Evolutionary conservation across 306 rosid species (phyloP).

Genomic region (Medicago ruthenica): DNA sequence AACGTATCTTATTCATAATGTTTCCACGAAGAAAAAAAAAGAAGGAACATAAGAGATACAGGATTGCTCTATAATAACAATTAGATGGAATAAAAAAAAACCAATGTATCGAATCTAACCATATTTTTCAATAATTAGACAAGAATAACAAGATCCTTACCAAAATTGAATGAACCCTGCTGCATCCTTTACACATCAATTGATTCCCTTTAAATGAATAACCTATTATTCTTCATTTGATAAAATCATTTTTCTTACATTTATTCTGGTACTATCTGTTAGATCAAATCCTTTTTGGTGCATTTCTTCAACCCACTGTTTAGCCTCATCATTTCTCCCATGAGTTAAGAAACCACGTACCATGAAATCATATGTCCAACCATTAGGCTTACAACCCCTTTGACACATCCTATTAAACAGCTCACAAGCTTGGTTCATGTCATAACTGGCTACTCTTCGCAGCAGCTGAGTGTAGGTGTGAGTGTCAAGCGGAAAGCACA

Average conservation of each 20-base stretch:
- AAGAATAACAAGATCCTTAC: slow-evolving; percentile 34
- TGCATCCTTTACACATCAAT: slow-evolving; percentile 35
- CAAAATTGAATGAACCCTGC: slow-evolving; percentile 49
- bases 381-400: slow-evolving; percentile 69
- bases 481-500: slow-evolving; percentile 68
- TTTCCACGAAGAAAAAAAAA: slow-evolving; percentile 36
- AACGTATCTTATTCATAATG: slow-evolving; percentile 42
- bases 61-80: slow-evolving; percentile 32
- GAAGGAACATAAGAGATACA: slow-evolving; percentile 20
- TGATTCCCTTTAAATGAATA: slow-evolving; percentile 32
- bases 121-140: slow-evolving; percentile 15
- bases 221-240: slow-evolving; percentile 35
- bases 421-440: slow-evolving; percentile 59
- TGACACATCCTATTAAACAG: slow-evolving; percentile 58
- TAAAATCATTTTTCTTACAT: slow-evolving; percentile 52
- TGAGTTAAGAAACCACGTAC: slow-evolving; percentile 58
- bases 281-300: slow-evolving; percentile 56
- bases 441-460: slow-evolving; percentile 49
- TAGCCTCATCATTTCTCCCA: slow-evolving; percentile 64
- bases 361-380: slow-evolving; percentile 69
- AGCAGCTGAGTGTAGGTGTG: slow-evolving; percentile 78
- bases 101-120: slow-evolving; percentile 36
- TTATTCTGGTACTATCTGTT: slow-evolving; percentile 15
- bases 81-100: slow-evolving; percentile 26
- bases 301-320: slow-evolving; percentile 62